A percentile compares a stretch with the other conserved stretches of the same genome.
phyloP scores from a whole-genome alignment of 2,329 filamentous ascomycete genomes.

The Daldinia sp. region DNA sequence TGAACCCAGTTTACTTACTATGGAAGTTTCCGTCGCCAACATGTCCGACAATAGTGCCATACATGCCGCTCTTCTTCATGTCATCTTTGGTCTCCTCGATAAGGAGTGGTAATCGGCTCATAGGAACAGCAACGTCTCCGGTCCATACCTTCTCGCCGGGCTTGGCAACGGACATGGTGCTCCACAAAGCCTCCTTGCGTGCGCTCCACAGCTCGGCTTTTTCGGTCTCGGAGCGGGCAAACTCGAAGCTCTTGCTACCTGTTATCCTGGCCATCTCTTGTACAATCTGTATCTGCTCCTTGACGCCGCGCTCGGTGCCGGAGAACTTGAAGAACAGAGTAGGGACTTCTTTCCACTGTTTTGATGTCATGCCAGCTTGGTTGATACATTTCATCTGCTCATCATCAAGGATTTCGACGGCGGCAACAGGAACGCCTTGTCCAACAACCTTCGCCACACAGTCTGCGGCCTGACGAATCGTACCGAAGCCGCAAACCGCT shows the following conservation, averaged over 20 bases:
- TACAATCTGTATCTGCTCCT: conserved; percentile 75
- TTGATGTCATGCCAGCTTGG: conserved; percentile 67
- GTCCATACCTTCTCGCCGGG: conserved; percentile 83
- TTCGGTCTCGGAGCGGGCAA: conserved; percentile 77
- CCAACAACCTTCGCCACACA: conserved; percentile 79
- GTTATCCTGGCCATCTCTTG: conserved; percentile 54
- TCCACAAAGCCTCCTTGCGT: conserved; percentile 86
- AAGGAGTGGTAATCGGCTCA: conserved; percentile 77
- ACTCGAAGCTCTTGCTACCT: conserved; percentile 79
- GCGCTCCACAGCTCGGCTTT: conserved; percentile 84
- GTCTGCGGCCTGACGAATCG: conserved; percentile 72
- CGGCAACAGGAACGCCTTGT: conserved; percentile 79
- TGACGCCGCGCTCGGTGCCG: conserved; percentile 73
- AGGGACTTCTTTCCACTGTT: conserved; percentile 71
- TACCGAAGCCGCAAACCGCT: conserved; percentile 66
- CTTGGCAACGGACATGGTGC: conserved; percentile 75
- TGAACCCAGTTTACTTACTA: conserved; percentile 52
- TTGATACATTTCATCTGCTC: conserved; percentile 76
- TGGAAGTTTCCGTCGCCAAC: conserved; percentile 86
- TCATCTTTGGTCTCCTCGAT: conserved; percentile 81
- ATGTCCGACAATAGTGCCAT: conserved; percentile 76
- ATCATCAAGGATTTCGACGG: conserved; percentile 83
- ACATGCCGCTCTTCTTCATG: conserved; percentile 67
- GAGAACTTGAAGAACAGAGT: conserved; percentile 80
- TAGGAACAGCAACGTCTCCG: conserved; percentile 86